phyloP scores from a whole-genome alignment of 345 rosid genomes.

The Eucalyptus tenuipes region DNA sequence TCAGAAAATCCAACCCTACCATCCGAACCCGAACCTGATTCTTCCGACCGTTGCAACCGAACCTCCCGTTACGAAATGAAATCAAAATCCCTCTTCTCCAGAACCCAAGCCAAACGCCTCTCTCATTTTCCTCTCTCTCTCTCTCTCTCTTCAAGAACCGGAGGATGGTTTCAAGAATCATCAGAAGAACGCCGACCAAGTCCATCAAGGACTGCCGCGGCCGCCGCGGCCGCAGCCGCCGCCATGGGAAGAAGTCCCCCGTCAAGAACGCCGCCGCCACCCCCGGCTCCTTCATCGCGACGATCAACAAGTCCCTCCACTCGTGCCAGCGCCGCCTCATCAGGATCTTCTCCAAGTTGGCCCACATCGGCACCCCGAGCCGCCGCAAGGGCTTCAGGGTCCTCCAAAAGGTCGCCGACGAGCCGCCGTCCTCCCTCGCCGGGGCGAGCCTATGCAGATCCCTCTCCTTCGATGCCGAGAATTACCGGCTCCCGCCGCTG shows the following conservation, averaged over 20 bases:
- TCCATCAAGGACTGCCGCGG: slow-evolving; percentile 20
- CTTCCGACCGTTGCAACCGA: slow-evolving; percentile 58
- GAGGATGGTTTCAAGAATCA: slow-evolving; percentile 49
- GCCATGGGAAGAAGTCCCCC: slow-evolving; percentile 20
- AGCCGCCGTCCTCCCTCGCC: neutral
- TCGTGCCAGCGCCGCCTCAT: slow-evolving; percentile 57
- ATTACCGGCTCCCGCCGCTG: slow-evolving; percentile 23
- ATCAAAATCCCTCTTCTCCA: neutral
- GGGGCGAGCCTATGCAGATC: slow-evolving; percentile 1
- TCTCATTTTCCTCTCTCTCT: neutral
- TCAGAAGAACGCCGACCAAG: slow-evolving; percentile 31
- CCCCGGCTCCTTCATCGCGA: slow-evolving; percentile 24
- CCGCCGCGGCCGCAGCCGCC: slow-evolving; percentile 18
- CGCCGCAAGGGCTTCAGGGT: slow-evolving; percentile 43
- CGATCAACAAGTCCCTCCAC: slow-evolving; percentile 51
- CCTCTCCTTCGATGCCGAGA: slow-evolving; percentile 14
- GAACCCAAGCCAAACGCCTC: neutral
- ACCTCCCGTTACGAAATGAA: slow-evolving; percentile 28
- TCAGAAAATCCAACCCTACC: neutral
- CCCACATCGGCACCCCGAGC: slow-evolving; percentile 27
- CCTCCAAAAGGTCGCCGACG: slow-evolving; percentile 14
- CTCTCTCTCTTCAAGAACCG: neutral
- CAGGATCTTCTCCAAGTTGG: slow-evolving; percentile 47
- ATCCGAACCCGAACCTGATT: slow-evolving; percentile 46
- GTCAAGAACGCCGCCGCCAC: slow-evolving; percentile 11